Evolutionary conservation across 257 asterid genomes (phyloP).

Genomic region (Buddleja alternifolia): DNA sequence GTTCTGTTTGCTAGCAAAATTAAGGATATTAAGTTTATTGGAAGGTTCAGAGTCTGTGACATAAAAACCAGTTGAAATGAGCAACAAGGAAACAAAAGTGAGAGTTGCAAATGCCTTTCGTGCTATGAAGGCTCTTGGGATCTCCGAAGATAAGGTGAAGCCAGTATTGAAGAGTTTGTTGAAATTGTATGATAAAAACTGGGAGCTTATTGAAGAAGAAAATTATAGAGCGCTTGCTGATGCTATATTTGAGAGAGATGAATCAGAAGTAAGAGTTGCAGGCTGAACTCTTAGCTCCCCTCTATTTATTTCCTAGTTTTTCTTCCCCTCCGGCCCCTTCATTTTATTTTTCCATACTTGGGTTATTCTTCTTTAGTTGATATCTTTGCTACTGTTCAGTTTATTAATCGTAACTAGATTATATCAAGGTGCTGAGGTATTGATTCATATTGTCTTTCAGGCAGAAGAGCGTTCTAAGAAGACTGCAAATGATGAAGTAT

Average conservation of each 20-base stretch:
- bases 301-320: slow-evolving; percentile 13
- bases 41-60: slow-evolving; percentile 29
- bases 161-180: slow-evolving; percentile 74
- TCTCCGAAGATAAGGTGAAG: slow-evolving; percentile 63
- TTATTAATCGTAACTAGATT: slow-evolving; percentile 4
- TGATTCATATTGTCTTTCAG: slow-evolving; percentile 34
- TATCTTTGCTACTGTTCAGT: slow-evolving; percentile 6
- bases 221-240: slow-evolving; percentile 83
- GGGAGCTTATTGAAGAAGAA: slow-evolving; percentile 85
- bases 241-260: slow-evolving; percentile 79
- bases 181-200: slow-evolving; percentile 65
- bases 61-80: slow-evolving; percentile 32
- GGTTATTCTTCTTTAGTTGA: neutral
- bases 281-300: slow-evolving; percentile 16
- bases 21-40: slow-evolving; percentile 26
- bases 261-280: slow-evolving; percentile 52
- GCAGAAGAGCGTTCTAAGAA: slow-evolving; percentile 25
- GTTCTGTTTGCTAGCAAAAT: slow-evolving; percentile 31
- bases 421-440: slow-evolving; percentile 20
- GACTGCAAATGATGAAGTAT: slow-evolving; percentile 37
- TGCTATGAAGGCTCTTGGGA: slow-evolving; percentile 80
- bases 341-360: neutral
- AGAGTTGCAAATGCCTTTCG: slow-evolving; percentile 59
- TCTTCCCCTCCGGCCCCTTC: neutral
- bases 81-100: slow-evolving; percentile 46